Evolutionary conservation across 768 basidiomycete species (phyloP), one percentile per base, ranked within the genome.

Genomic region (Kwoniella dendrophila): DNA sequence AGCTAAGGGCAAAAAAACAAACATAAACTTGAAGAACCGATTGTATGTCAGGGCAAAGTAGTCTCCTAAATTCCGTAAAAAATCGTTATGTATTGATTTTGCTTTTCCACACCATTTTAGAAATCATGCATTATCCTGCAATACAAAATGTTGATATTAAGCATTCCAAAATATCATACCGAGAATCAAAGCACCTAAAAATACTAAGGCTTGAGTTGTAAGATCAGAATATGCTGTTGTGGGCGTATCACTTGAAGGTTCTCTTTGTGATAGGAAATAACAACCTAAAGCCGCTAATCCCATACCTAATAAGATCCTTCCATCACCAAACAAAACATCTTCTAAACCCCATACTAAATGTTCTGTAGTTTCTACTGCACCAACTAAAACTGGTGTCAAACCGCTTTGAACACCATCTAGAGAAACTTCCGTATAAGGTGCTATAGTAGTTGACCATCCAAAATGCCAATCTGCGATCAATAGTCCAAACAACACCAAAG

Each of bases 251-350:
- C 22, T 20, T 3, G 32, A 45, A 12, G 64, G 66, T 47, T 61
- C 43, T 26, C 56, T 44, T 26, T 61, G 59, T 33, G 32, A 40
- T 18, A 72, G 30, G 33, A 62, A 45, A 5, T 60, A 55, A 3
- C 61, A 53, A 14, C 68, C 59, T 16, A 54, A 43, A 2, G 48
- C 59, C 1, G 67, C 70, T 29, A 69, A 24, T 14, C 57, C 47
- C 30, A 67, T 49, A 12, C 70, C 70, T 29, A 72, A 36, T 6
- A 72, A 34, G 4, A 63, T 47, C 34, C 61, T 41, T 27, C 62
- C 57, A n/a, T 72, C 64, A 6, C 70, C 70, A 53, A 72, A 69
- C 18, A 72, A n/a, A 1, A 66, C 59, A 67, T 72, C 67, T 36
- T 72, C 70, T n/a, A 62, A 33, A n/a, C 45, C 63, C 69, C 69